Evolutionary conservation across 2,329 filamentous ascomycete genomes (phyloP).

Genomic region (Pyricularia pennisetigena): DNA sequence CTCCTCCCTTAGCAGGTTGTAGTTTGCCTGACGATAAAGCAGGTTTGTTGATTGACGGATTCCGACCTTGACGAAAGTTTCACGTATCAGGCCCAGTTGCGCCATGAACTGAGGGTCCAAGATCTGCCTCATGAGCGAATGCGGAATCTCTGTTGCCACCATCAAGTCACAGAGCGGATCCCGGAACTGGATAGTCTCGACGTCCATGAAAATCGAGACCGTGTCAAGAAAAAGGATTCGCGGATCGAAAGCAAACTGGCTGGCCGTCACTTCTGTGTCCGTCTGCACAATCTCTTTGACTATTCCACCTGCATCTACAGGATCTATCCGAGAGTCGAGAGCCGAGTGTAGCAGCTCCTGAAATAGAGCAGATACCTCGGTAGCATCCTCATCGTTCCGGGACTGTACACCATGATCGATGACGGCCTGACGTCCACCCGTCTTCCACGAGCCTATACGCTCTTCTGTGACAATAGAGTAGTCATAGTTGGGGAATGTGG

Average conservation of each 20-base stretch:
- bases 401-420: conserved; percentile 55
- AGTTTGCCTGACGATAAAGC: conserved; percentile 91
- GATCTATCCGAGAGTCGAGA: conserved; percentile 56
- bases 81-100: conserved; percentile 68
- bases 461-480: conserved; percentile 71
- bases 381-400: conserved; percentile 55
- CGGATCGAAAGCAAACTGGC: conserved; percentile 45
- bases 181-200: conserved; percentile 43
- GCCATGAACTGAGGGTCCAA: conserved; percentile 73
- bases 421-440: conserved; percentile 55
- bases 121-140: conserved; percentile 64
- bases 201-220: conserved; percentile 68
- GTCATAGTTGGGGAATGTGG: conserved; percentile 42
- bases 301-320: conserved; percentile 59
- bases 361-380: conserved; percentile 62
- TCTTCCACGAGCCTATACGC: conserved; percentile 56
- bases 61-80: conserved; percentile 73
- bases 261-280: conserved; percentile 37
- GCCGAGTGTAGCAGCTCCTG: conserved; percentile 78
- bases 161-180: conserved; percentile 57
- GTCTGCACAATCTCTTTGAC: conserved; percentile 65
- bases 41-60: conserved; percentile 88
- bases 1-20: conserved; percentile 90
- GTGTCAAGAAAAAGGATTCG: conserved; percentile 73
- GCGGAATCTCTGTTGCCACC: conserved; percentile 60